Evolutionary conservation across 257 asterid genomes (phyloP).

Genomic region (Solanum dulcamara): DNA sequence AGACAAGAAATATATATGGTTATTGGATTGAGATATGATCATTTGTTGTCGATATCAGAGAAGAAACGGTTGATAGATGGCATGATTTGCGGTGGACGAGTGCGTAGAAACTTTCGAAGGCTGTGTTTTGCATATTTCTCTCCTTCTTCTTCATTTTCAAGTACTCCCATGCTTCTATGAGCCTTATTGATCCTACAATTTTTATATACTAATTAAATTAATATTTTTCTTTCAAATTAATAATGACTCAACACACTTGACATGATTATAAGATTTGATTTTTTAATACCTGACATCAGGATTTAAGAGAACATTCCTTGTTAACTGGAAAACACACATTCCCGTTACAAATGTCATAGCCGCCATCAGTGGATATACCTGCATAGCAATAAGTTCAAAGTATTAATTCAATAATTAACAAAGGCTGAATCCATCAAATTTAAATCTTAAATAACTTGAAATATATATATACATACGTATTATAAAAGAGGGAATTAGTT

Average conservation of each 20-base stretch:
- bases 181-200: constrained; percentile 46
- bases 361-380: constrained; percentile 74
- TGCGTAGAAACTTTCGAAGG: constrained; percentile 69
- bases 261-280: background rate
- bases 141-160: constrained; percentile 75
- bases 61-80: constrained; percentile 77
- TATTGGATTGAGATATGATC: background rate
- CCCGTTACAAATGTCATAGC: constrained; percentile 75
- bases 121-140: constrained; percentile 52
- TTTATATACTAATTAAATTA: background rate
- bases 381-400: background rate
- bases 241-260: background rate
- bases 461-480: background rate
- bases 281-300: constrained; percentile 61
- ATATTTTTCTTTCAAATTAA: background rate
- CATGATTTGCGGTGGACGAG: constrained; percentile 81
- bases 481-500: background rate
- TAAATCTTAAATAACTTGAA: background rate
- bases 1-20: background rate
- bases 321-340: constrained; percentile 63
- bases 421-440: background rate
- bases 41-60: constrained; percentile 10
- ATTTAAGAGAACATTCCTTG: constrained; percentile 50
- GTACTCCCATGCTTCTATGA: constrained; percentile 35
- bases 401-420: background rate